A percentile compares a stretch with the other conserved stretches of the same genome.
phyloP scores from a whole-genome alignment of 2,329 filamentous ascomycete species.

The Phoma sp. region DNA sequence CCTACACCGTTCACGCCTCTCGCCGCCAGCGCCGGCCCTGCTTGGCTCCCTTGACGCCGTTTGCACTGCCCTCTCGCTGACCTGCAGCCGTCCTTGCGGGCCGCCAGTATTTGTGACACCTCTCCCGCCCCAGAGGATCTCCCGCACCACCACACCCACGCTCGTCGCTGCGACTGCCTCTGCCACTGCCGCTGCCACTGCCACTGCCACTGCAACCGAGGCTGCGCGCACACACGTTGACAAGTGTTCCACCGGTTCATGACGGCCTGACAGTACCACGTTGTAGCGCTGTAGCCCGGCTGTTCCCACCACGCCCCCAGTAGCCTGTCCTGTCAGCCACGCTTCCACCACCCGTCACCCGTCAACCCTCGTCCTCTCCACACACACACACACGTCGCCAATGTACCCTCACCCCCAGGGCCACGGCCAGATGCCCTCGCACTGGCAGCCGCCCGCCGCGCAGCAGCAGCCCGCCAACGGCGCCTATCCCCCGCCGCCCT shows the following conservation, averaged over 20 bases:
- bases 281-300: conserved; percentile 24
- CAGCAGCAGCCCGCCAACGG: conserved; percentile 44
- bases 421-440: conserved; percentile 48
- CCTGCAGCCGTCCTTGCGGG: conserved; percentile 44
- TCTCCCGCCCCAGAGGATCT: conserved; percentile 34
- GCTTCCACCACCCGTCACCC: neutral
- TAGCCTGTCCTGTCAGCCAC: conserved; percentile 1
- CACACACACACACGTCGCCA: conserved; percentile 17
- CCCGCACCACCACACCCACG: conserved; percentile 26
- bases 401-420: conserved; percentile 47
- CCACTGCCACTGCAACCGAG: conserved; percentile 8
- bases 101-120: conserved; percentile 42
- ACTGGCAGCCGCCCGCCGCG: conserved; percentile 46
- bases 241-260: conserved; percentile 31
- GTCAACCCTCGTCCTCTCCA: neutral
- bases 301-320: conserved; percentile 3
- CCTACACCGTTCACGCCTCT: neutral
- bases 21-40: conserved; percentile 3
- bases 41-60: conserved; percentile 13
- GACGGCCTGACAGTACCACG: conserved; percentile 38
- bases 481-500: conserved; percentile 41
- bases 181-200: neutral
- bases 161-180: too few relatives aligned
- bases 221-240: conserved; percentile 13
- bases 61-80: conserved; percentile 25